Evolutionary conservation across 805 yeast species (phyloP).

Genomic region (Spencermartinsiella europaea): DNA sequence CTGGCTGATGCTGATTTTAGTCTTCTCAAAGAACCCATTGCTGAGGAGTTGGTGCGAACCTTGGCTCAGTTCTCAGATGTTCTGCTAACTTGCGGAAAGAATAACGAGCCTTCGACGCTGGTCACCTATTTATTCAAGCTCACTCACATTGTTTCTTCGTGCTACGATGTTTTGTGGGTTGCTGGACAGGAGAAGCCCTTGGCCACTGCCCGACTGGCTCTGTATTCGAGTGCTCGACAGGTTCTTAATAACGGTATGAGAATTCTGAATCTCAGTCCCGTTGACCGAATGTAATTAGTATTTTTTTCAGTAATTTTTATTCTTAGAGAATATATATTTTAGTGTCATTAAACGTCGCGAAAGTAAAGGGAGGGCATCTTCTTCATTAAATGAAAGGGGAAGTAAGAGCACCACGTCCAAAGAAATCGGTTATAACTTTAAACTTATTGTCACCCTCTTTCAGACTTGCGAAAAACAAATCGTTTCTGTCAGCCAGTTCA

Average conservation of each 20-base stretch:
- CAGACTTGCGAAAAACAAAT: conserved; percentile 56
- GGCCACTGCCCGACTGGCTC: conserved; percentile 86
- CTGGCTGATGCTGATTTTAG: conserved; percentile 47
- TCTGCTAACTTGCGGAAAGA: conserved; percentile 73
- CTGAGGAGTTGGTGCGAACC: conserved; percentile 64
- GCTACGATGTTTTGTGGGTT: conserved; percentile 94
- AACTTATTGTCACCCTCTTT: conserved; percentile 53
- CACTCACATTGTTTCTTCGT: conserved; percentile 91
- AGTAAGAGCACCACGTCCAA: conserved; percentile 71
- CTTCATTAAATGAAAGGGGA: conserved; percentile 1
- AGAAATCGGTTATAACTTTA: conserved; percentile 69
- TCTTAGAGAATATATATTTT: not conserved
- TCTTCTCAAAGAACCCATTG: conserved; percentile 65
- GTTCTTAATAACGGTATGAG: conserved; percentile 86
- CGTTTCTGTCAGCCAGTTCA: conserved; percentile 56
- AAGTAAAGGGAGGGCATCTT: not conserved
- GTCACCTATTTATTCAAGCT: conserved; percentile 90
- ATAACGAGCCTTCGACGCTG: conserved; percentile 86
- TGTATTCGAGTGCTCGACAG: conserved; percentile 85
- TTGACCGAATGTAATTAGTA: conserved; percentile 80
- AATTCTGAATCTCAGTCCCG: conserved; percentile 92
- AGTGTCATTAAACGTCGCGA: not conserved
- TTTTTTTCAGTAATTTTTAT: not conserved
- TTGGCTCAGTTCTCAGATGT: conserved; percentile 90
- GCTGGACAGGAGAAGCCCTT: conserved; percentile 88